Evolutionary conservation across 225 moss, liverwort and hornwort genomes (phyloP), one percentile per base, ranked within the genome.

Genomic region (Bryoerythrophyllum caledonicum): DNA sequence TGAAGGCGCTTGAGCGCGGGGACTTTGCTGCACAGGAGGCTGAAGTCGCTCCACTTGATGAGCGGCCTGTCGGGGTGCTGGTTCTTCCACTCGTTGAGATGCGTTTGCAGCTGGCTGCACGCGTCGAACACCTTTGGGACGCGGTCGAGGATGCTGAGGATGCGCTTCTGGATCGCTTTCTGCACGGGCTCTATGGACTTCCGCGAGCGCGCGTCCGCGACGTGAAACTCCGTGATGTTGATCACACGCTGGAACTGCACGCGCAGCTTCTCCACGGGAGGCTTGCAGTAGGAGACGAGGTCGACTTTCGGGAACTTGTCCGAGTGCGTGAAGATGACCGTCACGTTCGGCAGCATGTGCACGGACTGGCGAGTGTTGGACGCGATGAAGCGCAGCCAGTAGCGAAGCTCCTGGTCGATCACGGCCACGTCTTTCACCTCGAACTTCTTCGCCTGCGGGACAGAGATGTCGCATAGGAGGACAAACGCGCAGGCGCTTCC

Each of bases 381-480:
- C 25, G 89, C 91, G 13, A 93, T 88, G 65, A 93, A 93, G 7
- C 85, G 79, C 19, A 93, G 70, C 93, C 93, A 93, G 62, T 85
- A 91, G 3, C 77, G 72, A 13, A 84, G 80, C 79, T 89, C 84
- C 14, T 84, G 79, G 64, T 87, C 87, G 53, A 87, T 82, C 1
- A 76, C 84, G 38, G 53, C 75, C 46, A 10, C 2, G 34, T 74
- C 87, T 58, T 82, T 78, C 11, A 84, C 74, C 53, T 82, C 84
- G 27, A 60, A 77, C 49, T 84, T 80, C 49, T 71, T 82, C 2
- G 57, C 46, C 32, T 32, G 44, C 20, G 77, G 80, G 4, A 82
- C 78, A 6, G 82, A 87, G 68, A 82, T 87, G 60, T 78, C 77
- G 43, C 77, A 84, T 37, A 84, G 82, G 8, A 84, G 75, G 7